Evolutionary conservation across 148 eudicot species (phyloP), one percentile per base, ranked within the genome.

Genomic region (Rhododendron mucronatum): DNA sequence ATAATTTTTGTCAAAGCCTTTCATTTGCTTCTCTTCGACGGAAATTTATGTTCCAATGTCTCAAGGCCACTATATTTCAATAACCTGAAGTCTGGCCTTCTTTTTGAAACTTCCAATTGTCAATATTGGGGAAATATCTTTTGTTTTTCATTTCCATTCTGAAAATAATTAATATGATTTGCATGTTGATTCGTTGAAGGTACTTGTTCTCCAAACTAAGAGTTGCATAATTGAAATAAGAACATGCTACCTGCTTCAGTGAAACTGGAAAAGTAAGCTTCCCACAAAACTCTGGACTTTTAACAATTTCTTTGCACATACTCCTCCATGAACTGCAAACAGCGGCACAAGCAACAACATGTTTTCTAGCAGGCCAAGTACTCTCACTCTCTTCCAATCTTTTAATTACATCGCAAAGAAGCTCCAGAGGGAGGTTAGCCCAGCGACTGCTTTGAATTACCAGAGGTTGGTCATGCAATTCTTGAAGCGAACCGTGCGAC

Each of bases 361-460:
- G 91, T 82, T 91, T 92, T 28, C 94, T 85, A 85, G 84, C 87
- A 48, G 94, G 94, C 94, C 94, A 92, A 1, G 91, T 89, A 86
- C 91, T 92, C 84, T 92, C 94, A 79, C 94, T 92, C 89, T 92
- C 94, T 78, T 92, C 94, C 88, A 92, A 87, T 86, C 92, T 87
- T 59, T 86, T 91, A 74, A 92, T 91, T 20, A 92, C 92, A 86
- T 92, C 94, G 69, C 61, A 91, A 23, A 92, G 91, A 30, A 92
- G 89, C 85, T 92, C 94, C 4, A 89, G 91, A 21, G 94, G 94
- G 71, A 92, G 91, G 86, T 92, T 91, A 80, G 94, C 94, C 94
- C 92, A 92, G 1, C 89, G 86, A 78, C 94, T 92, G 67, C 80
- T 91, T 71, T 92, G 92, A 61, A 89, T 63, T 80, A 92, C 84